Percentiles rank a stretch among this genome's conserved stretches.
Conservation (phyloP, 345 rosid genomes). For the Eucalyptus regnans region DNA sequence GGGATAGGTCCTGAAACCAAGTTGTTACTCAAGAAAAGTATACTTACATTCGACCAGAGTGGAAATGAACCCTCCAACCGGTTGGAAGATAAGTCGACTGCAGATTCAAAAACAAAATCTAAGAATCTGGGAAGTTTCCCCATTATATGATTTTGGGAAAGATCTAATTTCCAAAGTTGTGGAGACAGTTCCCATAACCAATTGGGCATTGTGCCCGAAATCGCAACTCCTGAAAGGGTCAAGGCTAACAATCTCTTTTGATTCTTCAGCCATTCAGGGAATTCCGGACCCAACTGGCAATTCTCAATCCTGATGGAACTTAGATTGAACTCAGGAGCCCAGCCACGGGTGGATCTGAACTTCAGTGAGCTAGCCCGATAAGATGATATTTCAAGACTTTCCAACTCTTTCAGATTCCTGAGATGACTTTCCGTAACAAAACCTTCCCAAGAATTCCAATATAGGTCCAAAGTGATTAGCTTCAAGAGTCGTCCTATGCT, state of each 20-base stretch:
- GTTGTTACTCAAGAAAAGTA: too few relatives aligned
- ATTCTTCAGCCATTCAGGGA: constrained; percentile 11
- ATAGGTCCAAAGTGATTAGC: not conserved
- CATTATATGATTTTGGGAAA: not conserved
- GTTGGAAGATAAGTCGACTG: not conserved
- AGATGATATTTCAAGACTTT: not conserved
- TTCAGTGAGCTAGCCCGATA: not conserved
- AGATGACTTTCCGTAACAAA: not conserved
- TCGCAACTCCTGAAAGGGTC: not conserved
- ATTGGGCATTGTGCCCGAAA: constrained; percentile 1
- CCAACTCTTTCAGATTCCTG: not conserved
- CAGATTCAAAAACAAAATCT: not conserved
- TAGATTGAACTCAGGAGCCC: constrained; percentile 5
- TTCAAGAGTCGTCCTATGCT: constrained; percentile 6
- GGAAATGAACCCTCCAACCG: constrained; percentile 1
- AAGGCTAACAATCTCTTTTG: not conserved
- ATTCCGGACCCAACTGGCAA: constrained; percentile 3
- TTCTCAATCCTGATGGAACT: not conserved
- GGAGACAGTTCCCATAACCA: constrained; percentile 7
- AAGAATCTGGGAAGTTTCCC: constrained; percentile 3
- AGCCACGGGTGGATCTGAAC: not conserved
- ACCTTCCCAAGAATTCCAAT: constrained; percentile 9
- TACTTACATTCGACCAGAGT: not conserved
- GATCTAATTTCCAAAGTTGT: not conserved
- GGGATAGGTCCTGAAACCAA: too few relatives aligned